phyloP scores from a whole-genome alignment of 345 rosid species.

The Pistacia integerrima region DNA sequence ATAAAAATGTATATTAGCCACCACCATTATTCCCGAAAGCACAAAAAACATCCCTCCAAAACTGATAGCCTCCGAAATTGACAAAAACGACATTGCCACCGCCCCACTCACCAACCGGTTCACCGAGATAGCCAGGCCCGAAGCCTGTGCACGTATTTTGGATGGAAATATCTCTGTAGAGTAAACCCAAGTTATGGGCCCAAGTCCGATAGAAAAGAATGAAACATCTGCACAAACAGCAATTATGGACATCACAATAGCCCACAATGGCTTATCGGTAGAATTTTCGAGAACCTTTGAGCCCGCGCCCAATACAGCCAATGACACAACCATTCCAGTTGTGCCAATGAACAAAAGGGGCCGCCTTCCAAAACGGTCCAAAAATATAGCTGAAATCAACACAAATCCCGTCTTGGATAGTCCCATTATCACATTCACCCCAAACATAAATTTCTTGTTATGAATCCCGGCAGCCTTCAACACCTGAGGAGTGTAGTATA shows the following conservation, averaged over 20 bases:
- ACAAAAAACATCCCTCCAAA: constrained; percentile 60
- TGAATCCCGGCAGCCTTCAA: constrained; percentile 58
- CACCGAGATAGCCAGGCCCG: constrained; percentile 60
- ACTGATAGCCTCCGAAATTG: constrained; percentile 40
- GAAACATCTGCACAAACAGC: constrained; percentile 57
- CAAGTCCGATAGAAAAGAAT: constrained; percentile 70
- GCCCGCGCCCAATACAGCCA: constrained; percentile 48
- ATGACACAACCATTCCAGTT: constrained; percentile 51
- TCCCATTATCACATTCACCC: constrained; percentile 61
- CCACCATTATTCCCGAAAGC: constrained; percentile 45
- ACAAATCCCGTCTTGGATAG: constrained; percentile 49
- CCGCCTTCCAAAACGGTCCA: constrained; percentile 63
- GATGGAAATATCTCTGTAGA: constrained; percentile 67
- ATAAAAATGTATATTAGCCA: constrained; percentile 53
- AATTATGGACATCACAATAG: constrained; percentile 40
- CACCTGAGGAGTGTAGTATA: constrained; percentile 63
- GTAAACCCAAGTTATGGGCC: constrained; percentile 82
- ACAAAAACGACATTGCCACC: constrained; percentile 61
- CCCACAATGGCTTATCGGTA: constrained; percentile 45
- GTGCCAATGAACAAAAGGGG: constrained; percentile 65
- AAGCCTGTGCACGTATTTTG: constrained; percentile 73
- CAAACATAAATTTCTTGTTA: constrained; percentile 45
- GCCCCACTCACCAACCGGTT: constrained; percentile 67
- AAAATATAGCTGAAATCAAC: constrained; percentile 49
- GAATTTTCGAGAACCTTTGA: constrained; percentile 36